phyloP scores from a whole-genome alignment of 495 filamentous ascomycete species.

The Sordaria brevicollis region DNA sequence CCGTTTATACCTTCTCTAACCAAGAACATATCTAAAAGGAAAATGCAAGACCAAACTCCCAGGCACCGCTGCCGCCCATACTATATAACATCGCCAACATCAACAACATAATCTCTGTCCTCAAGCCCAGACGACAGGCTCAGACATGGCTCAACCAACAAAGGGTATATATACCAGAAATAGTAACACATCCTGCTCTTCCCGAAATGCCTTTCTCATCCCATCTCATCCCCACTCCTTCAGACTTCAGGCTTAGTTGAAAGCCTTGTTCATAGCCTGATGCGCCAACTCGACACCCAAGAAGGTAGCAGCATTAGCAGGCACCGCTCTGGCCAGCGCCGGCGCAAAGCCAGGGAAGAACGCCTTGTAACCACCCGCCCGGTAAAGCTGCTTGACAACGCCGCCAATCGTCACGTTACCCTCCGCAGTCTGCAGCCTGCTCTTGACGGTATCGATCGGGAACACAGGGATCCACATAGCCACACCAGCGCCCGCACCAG shows the following conservation, averaged over 20 bases:
- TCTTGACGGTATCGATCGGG: conserved; percentile 95
- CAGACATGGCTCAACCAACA: not conserved
- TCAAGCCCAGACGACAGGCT: not conserved
- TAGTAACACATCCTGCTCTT: not conserved
- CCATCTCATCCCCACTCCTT: not conserved
- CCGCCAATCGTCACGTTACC: conserved; percentile 76
- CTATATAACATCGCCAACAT: not conserved
- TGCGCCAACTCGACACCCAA: conserved; percentile 74
- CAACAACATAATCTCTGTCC: not conserved
- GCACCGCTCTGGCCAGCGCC: conserved; percentile 83
- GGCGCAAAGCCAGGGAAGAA: conserved; percentile 98
- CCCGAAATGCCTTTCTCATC: not conserved
- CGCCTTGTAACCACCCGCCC: conserved; percentile 70
- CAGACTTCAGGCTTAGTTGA: conserved; percentile 20
- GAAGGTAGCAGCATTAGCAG: conserved; percentile 73
- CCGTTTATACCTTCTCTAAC: not conserved
- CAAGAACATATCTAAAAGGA: not conserved
- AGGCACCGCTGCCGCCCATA: not conserved
- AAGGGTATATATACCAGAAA: not conserved
- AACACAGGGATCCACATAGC: conserved; percentile 99
- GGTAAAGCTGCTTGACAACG: conserved; percentile 68
- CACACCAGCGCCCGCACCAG: conserved; percentile 83
- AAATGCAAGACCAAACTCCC: not conserved
- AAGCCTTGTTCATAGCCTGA: conserved; percentile 68
- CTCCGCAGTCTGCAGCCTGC: conserved; percentile 80